Evolutionary conservation across 352 stramenopile species (phyloP).

Genomic region (Pythium volutum): DNA sequence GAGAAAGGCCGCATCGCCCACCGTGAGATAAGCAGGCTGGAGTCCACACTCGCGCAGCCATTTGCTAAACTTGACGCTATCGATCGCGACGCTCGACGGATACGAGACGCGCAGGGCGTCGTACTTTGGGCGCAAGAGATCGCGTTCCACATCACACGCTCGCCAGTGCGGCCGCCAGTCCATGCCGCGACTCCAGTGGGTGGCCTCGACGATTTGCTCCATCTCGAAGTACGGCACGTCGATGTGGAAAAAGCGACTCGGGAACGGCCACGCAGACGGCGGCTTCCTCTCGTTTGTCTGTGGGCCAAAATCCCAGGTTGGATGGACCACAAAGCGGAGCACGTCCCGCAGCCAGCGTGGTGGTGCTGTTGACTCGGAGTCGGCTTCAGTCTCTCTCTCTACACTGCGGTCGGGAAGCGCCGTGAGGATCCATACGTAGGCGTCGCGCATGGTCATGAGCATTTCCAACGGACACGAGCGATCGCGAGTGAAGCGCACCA

Average conservation of each 20-base stretch:
- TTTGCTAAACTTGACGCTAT: conserved; percentile 81
- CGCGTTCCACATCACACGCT: conserved; percentile 31
- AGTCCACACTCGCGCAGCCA: conserved; percentile 59
- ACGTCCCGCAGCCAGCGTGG: conserved; percentile 55
- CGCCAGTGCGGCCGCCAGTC: conserved; percentile 41
- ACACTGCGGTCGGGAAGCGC: not conserved
- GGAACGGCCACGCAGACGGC: conserved; percentile 13
- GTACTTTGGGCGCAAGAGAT: conserved; percentile 42
- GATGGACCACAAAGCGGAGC: conserved; percentile 47
- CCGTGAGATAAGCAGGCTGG: conserved; percentile 41
- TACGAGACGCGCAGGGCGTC: conserved; percentile 47
- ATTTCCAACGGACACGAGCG: conserved; percentile 31
- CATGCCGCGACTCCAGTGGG: conserved; percentile 55
- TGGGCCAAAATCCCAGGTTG: conserved; percentile 36
- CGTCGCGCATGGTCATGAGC: conserved; percentile 28
- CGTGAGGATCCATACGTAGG: conserved; percentile 43
- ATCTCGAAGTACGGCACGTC: conserved; percentile 23
- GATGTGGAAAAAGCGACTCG: conserved; percentile 39
- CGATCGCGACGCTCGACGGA: conserved; percentile 40
- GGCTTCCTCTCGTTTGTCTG: not conserved
- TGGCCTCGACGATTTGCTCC: conserved; percentile 40
- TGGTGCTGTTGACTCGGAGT: conserved; percentile 8
- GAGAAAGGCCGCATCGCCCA: conserved; percentile 64
- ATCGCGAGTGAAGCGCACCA: conserved; percentile 43
- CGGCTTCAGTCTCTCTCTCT: not conserved